These are phyloP conservation scores for Podaxis sp. DNA, from an alignment of 768 basidiomycete genomes.

Conservation along the genomic window DNA sequence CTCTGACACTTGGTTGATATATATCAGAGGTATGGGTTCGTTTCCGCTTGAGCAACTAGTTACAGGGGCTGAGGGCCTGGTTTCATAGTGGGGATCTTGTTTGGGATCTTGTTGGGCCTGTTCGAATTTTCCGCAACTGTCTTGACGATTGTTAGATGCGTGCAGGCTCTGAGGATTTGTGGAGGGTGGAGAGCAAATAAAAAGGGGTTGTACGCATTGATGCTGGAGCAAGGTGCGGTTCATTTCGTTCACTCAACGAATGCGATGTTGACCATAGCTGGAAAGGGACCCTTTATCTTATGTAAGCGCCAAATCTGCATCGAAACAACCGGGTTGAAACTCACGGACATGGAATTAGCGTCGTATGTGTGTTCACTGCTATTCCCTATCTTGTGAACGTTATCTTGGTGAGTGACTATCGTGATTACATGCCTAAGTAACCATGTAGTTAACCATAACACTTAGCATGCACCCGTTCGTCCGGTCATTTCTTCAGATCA, in stretches of 20 bases:
- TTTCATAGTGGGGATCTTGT: neutral
- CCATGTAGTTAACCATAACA: neutral
- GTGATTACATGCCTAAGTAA: too few species aligned
- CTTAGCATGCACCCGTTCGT: neutral
- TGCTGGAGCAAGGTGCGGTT: neutral
- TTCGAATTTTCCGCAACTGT: conserved; percentile 2
- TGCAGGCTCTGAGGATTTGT: neutral
- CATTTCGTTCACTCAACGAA: neutral
- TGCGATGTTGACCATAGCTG: neutral
- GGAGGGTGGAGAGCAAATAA: neutral
- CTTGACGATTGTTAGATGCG: neutral
- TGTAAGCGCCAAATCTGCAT: neutral
- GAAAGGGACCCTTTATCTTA: neutral
- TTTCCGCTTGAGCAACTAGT: neutral
- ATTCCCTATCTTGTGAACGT: neutral
- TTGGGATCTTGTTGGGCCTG: neutral
- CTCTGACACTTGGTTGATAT: too few species aligned
- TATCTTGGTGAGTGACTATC: neutral
- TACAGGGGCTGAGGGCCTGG: neutral
- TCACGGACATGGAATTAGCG: neutral
- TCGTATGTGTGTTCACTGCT: neutral
- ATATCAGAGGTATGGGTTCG: neutral
- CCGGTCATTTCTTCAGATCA: neutral
- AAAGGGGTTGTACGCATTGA: neutral
- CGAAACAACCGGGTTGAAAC: neutral